phyloP scores from a whole-genome alignment of 1,284 basidiomycete genomes.

The Ustilago sp. region DNA sequence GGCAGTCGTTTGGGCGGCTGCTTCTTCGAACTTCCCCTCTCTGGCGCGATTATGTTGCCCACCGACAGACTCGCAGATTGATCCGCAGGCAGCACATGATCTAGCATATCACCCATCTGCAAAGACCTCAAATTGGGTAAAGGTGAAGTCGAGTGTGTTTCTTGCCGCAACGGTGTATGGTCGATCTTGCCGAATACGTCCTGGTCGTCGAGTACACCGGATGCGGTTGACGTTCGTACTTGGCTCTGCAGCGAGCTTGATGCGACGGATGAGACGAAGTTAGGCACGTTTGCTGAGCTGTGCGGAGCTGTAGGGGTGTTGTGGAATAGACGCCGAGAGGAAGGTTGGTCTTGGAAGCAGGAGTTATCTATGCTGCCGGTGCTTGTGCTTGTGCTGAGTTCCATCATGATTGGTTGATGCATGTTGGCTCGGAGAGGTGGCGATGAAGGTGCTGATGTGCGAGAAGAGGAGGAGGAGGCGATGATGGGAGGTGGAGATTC shows the following conservation, averaged over 20 bases:
- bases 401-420: slow-evolving; percentile 26
- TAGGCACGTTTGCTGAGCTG: not conserved
- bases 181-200: slow-evolving; percentile 50
- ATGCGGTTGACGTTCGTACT: slow-evolving; percentile 26
- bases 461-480: slow-evolving; percentile 14
- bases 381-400: slow-evolving; percentile 24
- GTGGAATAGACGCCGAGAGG: slow-evolving; percentile 42
- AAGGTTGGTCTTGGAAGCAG: slow-evolving; percentile 18
- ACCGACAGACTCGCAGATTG: slow-evolving; percentile 34
- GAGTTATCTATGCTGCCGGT: slow-evolving; percentile 36
- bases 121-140: slow-evolving; percentile 43
- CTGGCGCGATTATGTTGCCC: slow-evolving; percentile 48
- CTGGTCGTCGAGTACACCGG: slow-evolving; percentile 6
- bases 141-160: slow-evolving; percentile 45
- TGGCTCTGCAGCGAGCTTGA: slow-evolving; percentile 7
- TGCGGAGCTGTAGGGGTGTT: slow-evolving; percentile 28
- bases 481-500: slow-evolving; percentile 30
- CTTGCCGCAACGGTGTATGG: slow-evolving; percentile 40
- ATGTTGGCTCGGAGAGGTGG: slow-evolving; percentile 9
- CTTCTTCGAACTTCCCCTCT: slow-evolving; percentile 39
- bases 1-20: slow-evolving; percentile 28
- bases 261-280: slow-evolving; percentile 23
- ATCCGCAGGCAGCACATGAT: slow-evolving; percentile 29
- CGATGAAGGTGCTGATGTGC: slow-evolving; percentile 9
- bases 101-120: slow-evolving; percentile 45